These are phyloP conservation scores for Leccinellum luteum DNA, from an alignment of 768 basidiomycete genomes.

Conservation along the genomic window DNA sequence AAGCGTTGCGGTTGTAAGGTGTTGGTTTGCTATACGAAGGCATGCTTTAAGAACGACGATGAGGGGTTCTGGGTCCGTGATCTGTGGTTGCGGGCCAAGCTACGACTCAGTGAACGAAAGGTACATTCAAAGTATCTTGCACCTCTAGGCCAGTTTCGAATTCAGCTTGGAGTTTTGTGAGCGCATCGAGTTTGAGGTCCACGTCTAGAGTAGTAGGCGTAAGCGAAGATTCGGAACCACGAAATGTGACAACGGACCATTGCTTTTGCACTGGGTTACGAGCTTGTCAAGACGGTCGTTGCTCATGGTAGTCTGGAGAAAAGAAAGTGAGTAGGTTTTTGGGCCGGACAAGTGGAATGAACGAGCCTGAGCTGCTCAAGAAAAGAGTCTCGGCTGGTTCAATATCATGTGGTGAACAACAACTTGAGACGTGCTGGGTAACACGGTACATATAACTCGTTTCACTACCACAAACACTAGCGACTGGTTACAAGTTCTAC, in stretches of 20 bases:
- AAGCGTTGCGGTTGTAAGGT: slow-evolving; percentile 75
- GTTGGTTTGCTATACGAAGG: slow-evolving; percentile 78
- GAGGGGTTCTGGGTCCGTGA: slow-evolving; percentile 69
- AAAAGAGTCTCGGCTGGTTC: slow-evolving; percentile 8
- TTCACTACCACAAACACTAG: background rate
- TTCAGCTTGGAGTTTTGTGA: slow-evolving; percentile 72
- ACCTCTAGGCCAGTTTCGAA: slow-evolving; percentile 75
- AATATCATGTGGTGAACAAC: slow-evolving; percentile 22
- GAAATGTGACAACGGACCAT: slow-evolving; percentile 42
- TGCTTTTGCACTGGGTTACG: slow-evolving; percentile 61
- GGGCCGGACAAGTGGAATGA: slow-evolving; percentile 9
- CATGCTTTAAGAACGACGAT: slow-evolving; percentile 69
- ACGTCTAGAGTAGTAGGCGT: slow-evolving; percentile 49
- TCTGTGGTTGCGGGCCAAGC: slow-evolving; percentile 40
- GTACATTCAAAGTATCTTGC: slow-evolving; percentile 17
- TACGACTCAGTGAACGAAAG: slow-evolving; percentile 13
- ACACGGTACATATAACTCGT: background rate
- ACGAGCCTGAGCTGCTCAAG: slow-evolving; percentile 26
- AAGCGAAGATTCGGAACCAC: slow-evolving; percentile 5
- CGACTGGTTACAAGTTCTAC: slow-evolving; percentile 1
- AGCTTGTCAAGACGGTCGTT: slow-evolving; percentile 57
- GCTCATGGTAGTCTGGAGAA: slow-evolving; percentile 44
- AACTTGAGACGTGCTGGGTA: slow-evolving; percentile 5
- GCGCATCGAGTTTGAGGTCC: slow-evolving; percentile 77
- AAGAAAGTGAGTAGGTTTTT: slow-evolving; percentile 9